Percentiles rank a stretch among this genome's conserved stretches.
Evolutionary conservation across 2,329 filamentous ascomycete genomes (phyloP).

Genomic region (Ceratocystis variospora): DNA sequence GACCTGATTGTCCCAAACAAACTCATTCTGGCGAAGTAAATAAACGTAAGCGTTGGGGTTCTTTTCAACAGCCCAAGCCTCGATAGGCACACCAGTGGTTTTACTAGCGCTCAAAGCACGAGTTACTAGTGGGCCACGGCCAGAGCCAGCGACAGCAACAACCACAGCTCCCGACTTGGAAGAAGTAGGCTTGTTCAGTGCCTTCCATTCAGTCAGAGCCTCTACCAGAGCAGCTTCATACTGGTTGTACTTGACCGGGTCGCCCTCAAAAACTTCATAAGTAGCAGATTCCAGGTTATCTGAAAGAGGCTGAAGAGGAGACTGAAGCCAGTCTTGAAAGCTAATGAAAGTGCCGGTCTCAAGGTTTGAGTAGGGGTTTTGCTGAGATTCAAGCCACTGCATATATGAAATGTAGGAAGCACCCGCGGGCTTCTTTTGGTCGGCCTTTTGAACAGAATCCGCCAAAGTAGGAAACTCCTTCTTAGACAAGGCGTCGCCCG

Average conservation of each 20-base stretch:
- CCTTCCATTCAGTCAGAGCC: conserved; percentile 67
- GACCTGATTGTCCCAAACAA: conserved; percentile 66
- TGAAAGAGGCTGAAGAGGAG: conserved; percentile 81
- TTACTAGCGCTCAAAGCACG: conserved; percentile 70
- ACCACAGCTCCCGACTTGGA: conserved; percentile 59
- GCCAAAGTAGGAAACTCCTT: conserved; percentile 55
- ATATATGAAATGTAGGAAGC: conserved; percentile 61
- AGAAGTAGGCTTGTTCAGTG: conserved; percentile 58
- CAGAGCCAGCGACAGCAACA: conserved; percentile 84
- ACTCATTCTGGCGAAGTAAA: conserved; percentile 71
- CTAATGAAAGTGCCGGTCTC: conserved; percentile 40
- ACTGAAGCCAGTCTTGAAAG: conserved; percentile 89
- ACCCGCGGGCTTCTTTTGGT: conserved; percentile 24
- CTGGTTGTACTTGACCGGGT: conserved; percentile 94
- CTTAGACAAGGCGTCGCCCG: conserved; percentile 26
- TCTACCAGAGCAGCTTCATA: conserved; percentile 76
- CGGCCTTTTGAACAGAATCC: conserved; percentile 39
- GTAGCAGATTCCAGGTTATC: conserved; percentile 96
- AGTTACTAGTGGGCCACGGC: conserved; percentile 81
- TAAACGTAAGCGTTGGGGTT: conserved; percentile 96
- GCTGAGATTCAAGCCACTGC: conserved; percentile 67
- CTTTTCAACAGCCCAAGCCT: conserved; percentile 91
- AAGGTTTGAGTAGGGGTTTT: conserved; percentile 45
- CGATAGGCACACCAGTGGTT: conserved; percentile 60
- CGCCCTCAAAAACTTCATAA: conserved; percentile 96